A percentile compares a stretch with the other conserved stretches of the same genome.
Evolutionary conservation across 1,139 yeast species (phyloP).

Genomic region (Taiozyma sp.): DNA sequence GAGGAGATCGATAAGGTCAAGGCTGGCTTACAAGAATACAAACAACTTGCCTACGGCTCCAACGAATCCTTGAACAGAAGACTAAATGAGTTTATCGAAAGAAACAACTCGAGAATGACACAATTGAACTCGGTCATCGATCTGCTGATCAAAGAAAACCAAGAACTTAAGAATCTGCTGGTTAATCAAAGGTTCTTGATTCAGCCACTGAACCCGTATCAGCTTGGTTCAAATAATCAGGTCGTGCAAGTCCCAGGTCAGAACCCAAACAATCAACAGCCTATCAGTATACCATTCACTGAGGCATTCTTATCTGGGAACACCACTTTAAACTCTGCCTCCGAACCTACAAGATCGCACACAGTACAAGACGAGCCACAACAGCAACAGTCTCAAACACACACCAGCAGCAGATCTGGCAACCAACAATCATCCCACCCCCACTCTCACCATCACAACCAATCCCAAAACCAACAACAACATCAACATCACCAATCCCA

Average conservation of each 20-base stretch:
- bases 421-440: constrained; percentile 1
- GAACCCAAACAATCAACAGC: constrained; percentile 1
- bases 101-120: constrained; percentile 15
- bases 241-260: constrained; percentile 3
- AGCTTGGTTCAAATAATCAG: constrained; percentile 9
- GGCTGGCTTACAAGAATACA: constrained; percentile 17
- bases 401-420: neutral
- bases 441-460: constrained; percentile 3
- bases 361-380: constrained; percentile 2
- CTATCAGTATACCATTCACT: constrained; percentile 5
- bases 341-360: constrained; percentile 1
- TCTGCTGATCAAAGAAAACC: constrained; percentile 21
- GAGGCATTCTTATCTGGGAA: constrained; percentile 5
- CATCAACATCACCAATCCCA: constrained; percentile 5
- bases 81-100: constrained; percentile 19
- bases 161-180: constrained; percentile 18
- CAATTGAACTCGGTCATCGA: constrained; percentile 20
- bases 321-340: neutral
- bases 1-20: constrained; percentile 23
- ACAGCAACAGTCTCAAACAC: neutral
- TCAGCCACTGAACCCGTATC: constrained; percentile 21
- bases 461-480: constrained; percentile 6
- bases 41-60: constrained; percentile 9
- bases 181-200: constrained; percentile 20
- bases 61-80: constrained; percentile 18